These are phyloP conservation scores for Neoarthrinium moseri DNA, from an alignment of 2,329 filamentous ascomycete species.

Conservation along the genomic window DNA sequence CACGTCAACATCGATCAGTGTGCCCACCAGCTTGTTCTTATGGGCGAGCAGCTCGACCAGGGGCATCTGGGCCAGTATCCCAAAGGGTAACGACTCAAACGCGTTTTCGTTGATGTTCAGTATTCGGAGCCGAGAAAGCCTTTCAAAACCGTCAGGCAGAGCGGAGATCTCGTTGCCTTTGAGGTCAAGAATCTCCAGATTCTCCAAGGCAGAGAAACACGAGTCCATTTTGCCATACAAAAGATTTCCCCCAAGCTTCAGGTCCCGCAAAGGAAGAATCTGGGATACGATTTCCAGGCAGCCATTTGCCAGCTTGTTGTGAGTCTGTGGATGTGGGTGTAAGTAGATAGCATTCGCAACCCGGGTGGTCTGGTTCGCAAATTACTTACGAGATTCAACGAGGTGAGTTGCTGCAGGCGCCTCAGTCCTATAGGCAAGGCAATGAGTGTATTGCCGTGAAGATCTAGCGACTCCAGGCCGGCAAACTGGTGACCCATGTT, in stretches of 20 bases:
- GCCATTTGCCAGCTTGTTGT: constrained; percentile 75
- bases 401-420: constrained; percentile 70
- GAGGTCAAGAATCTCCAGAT: constrained; percentile 78
- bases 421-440: constrained; percentile 74
- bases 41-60: constrained; percentile 71
- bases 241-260: constrained; percentile 78
- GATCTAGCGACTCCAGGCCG: constrained; percentile 75
- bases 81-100: constrained; percentile 69
- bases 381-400: constrained; percentile 71
- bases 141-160: constrained; percentile 66
- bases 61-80: constrained; percentile 64
- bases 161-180: constrained; percentile 75
- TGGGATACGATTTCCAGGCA: constrained; percentile 72
- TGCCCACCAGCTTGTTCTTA: constrained; percentile 76
- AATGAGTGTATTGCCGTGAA: constrained; percentile 80
- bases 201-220: constrained; percentile 60
- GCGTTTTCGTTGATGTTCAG: constrained; percentile 81
- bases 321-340: constrained; percentile 54
- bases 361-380: background rate
- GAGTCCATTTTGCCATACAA: constrained; percentile 67
- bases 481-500: constrained; percentile 74
- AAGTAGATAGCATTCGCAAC: constrained; percentile 14
- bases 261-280: constrained; percentile 69
- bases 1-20: constrained; percentile 65
- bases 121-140: constrained; percentile 67